Conservation (phyloP, 75 land plant species). For the Selaginella moellendorffii region DNA sequence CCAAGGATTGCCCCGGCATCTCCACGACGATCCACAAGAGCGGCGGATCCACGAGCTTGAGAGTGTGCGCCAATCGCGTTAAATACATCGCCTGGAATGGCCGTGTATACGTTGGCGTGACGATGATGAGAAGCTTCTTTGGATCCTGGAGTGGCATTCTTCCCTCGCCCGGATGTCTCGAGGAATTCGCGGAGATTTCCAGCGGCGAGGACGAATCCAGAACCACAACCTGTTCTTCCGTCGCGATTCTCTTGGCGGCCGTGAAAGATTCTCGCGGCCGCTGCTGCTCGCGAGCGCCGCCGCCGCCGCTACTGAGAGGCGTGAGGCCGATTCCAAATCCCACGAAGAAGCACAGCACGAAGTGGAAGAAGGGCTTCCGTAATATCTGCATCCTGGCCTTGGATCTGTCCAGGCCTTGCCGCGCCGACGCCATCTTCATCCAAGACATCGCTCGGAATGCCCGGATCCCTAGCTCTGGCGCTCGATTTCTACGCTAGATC, state of each 20-base stretch:
- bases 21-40: constrained; percentile 87
- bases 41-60: constrained; percentile 60
- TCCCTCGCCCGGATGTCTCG: neutral
- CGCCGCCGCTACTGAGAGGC: neutral
- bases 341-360: neutral
- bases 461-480: too few species aligned
- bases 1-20: constrained; percentile 32
- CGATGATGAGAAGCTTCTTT: constrained; percentile 50
- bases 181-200: neutral
- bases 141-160: neutral
- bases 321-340: neutral
- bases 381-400: neutral
- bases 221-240: neutral
- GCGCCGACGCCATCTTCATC: neutral
- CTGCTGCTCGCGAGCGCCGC: too few species aligned
- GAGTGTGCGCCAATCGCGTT: constrained; percentile 46
- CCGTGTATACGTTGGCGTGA: constrained; percentile 62
- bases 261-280: neutral
- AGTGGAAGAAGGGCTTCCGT: neutral
- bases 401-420: neutral
- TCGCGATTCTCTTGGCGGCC: neutral
- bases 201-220: too few species aligned
- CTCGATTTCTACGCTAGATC: too few species aligned
- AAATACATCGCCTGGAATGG: constrained; percentile 40
- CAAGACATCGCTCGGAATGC: neutral